These are phyloP conservation scores for Chytridium lagenaria DNA, from an alignment of 371 early-diverging fungal species.

Conservation along the genomic window DNA sequence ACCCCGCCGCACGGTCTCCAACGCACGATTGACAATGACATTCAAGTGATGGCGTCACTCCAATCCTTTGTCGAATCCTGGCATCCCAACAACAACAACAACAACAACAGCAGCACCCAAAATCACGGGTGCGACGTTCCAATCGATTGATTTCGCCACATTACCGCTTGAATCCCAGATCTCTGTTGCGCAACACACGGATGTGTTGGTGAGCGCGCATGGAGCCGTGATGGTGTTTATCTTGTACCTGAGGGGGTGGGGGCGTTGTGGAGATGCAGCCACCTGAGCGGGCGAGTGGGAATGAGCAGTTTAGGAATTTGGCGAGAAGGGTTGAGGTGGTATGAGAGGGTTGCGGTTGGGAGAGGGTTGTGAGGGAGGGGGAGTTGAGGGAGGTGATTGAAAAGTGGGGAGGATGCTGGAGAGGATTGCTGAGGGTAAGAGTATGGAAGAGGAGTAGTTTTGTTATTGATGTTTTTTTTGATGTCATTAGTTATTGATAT, in stretches of 20 bases:
- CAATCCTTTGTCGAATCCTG: too few species aligned
- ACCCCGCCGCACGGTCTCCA: neutral
- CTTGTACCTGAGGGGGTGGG: conserved; percentile 26
- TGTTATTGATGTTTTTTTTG: too few species aligned
- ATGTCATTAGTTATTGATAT: too few species aligned
- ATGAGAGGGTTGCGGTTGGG: conserved; percentile 2
- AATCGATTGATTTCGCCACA: conserved; percentile 35
- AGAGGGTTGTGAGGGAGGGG: neutral
- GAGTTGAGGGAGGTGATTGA: neutral
- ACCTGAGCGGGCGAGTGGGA: conserved; percentile 32
- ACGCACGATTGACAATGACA: too few species aligned
- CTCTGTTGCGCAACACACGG: conserved; percentile 30
- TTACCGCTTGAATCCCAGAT: conserved; percentile 29
- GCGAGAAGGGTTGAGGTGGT: conserved; percentile 17
- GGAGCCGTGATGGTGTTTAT: conserved; percentile 29
- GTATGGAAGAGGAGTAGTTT: too few species aligned
- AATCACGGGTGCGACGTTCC: too few species aligned
- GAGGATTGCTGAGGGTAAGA: too few species aligned
- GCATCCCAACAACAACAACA: too few species aligned
- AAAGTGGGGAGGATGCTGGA: neutral
- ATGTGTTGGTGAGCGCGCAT: conserved; percentile 33
- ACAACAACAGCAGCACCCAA: too few species aligned
- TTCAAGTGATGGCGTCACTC: too few species aligned
- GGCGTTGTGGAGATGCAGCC: conserved; percentile 35
- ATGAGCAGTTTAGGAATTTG: conserved; percentile 37